Base-by-base conservation (phyloP, 1,284 basidiomycete genomes). In the Lentinus polychrous region DNA sequence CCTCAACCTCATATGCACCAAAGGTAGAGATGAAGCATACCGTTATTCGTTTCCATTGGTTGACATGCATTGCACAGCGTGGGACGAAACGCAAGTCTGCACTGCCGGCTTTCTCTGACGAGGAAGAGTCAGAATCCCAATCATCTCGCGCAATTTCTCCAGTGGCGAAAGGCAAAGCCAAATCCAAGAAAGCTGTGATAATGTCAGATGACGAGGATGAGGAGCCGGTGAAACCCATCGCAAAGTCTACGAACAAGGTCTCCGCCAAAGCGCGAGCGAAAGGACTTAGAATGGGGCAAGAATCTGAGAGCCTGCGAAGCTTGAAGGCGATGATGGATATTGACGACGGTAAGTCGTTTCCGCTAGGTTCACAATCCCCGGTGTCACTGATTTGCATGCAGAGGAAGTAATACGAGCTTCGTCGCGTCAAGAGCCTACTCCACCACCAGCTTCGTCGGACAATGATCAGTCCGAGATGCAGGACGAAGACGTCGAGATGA, bases 291-390 rank as follows among this genome's bases (percentile, higher is more conserved):
- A 4, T 64, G 69, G 24, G 61, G 61, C 1, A 68, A 27, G 27
- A 27, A 10, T 27, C 27, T 5, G 27, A 27, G 27, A 27, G 5
- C 10, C 27, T 27, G 54, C 63, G 56, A 52, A 79, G 78, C 42
- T 61, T 80, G 24, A 67, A 67, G 38, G 80, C 76, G 10, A 76
- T 88, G 72, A 87, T 88, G 86, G 85, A 89, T 48, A 73, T 87
- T 46, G 82, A 86, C 52, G 84, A 89, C 59, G 77, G 83, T 83
- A 46, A 20, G 39, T 40, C 12, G 7, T 38, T n/a, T 8, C 37
- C n/a, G 10, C 33, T 8, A 34, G 8, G n/a, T 37, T 15, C n/a
- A 5, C 12, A 5, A 18, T n/a, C 35, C 35, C 8, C 35, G 18
- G 17, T 27, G n/a, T 18, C 17, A 31, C 15, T 27, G 1, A 1